Evolutionary conservation across 78 protist species (phyloP), one percentile per base, ranked within the genome.

Genomic region (Planoprotostelium fungivorum): DNA sequence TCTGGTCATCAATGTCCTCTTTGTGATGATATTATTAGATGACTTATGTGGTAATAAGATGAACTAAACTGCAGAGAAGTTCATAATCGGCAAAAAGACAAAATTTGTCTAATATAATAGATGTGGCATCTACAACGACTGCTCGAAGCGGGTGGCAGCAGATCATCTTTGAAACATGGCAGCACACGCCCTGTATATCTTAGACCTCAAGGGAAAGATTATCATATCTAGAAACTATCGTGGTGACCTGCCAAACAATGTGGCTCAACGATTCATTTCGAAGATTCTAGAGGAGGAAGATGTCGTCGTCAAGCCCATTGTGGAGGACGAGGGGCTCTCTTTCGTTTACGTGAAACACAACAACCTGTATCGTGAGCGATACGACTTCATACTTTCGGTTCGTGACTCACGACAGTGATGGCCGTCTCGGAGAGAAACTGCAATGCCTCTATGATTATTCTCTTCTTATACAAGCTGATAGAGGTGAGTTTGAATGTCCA

Each of bases 401-500:
- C 85, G 5, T 88, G 29, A 63, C 63, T 37, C 29, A 16, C 29
- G 37, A 28, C 86, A 93, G 97, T 98, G 38, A 51, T 98, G 84
- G 98, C 98, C 10, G 95, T 97, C n/a, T 94, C 99, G 29, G 91
- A 95, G 63, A 85, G 96, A 29, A 98, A 99, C 89, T 86, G 96
- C 88, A 98, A 98, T 88, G 99, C 95, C 0, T 91, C 97, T 35
- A 38, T 95, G 63, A 89, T 96, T 5, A 84, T 98, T 35, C 85
- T 91, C n/a, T 98, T 97, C 94, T 94, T 99, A 38, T 96, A 96
- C 63, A 93, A 92, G 37, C 92, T 98, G 89, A 91, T 97, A 87
- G 90, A 95, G 84, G 99, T 91, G 35, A 0, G 87, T 0, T 0
- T 36, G 34, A 51, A 1, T 35, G 9, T 29, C 88, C 5, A 0